Percentiles rank a stretch among this genome's conserved stretches.
Evolutionary conservation across 78 protist species (phyloP).

Genomic region (Dictyostelium firmibasis): DNA sequence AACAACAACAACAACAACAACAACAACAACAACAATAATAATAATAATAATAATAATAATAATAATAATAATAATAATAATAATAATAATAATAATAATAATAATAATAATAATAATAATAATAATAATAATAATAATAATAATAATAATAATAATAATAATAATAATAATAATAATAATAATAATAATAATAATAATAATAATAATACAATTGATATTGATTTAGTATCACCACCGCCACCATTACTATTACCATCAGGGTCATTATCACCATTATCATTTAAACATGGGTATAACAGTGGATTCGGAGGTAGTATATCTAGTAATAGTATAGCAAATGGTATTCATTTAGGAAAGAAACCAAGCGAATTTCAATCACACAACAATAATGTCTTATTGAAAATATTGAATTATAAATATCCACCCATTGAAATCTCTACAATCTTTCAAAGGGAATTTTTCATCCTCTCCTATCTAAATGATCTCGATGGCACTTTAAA

Average conservation of each 20-base stretch:
- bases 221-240: background rate
- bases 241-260: background rate
- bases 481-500: constrained; percentile 27
- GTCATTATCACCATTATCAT: background rate
- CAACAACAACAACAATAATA: background rate
- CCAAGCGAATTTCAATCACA: constrained; percentile 16
- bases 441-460: constrained; percentile 38
- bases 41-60: background rate
- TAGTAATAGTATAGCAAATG: background rate
- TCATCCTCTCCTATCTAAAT: constrained; percentile 7
- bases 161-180: background rate
- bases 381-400: constrained; percentile 23
- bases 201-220: background rate
- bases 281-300: background rate
- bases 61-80: background rate
- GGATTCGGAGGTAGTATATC: background rate
- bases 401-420: constrained; percentile 34
- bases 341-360: background rate
- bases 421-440: constrained; percentile 38
- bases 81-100: background rate
- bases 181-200: background rate
- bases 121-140: background rate
- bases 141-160: background rate
- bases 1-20: no score
- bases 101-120: background rate